phyloP scores from a whole-genome alignment of 345 rosid species.

The Camelina laxa region DNA sequence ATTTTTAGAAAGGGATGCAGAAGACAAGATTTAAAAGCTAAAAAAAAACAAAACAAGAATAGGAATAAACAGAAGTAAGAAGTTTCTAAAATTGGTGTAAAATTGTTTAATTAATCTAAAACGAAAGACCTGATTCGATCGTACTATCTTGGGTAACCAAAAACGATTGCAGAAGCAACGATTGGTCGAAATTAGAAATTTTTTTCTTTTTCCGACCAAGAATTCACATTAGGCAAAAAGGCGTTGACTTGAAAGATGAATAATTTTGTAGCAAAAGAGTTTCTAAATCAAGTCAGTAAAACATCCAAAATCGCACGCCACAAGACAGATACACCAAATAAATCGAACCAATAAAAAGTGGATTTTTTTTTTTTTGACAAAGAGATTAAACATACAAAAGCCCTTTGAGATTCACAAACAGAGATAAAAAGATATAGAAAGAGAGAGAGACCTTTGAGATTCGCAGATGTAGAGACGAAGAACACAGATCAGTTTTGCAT shows the following conservation, averaged over 20 bases:
- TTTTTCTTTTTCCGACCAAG: slow-evolving; percentile 39
- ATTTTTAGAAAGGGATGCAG: neutral
- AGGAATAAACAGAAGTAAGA: slow-evolving; percentile 14
- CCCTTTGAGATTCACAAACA: neutral
- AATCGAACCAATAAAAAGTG: slow-evolving; percentile 1
- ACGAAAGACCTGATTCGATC: slow-evolving; percentile 30
- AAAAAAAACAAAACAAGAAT: neutral
- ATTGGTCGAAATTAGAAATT: slow-evolving; percentile 38
- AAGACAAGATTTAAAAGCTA: neutral
- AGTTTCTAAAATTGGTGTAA: slow-evolving; percentile 31
- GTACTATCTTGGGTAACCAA: slow-evolving; percentile 39
- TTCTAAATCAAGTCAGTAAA: slow-evolving; percentile 31
- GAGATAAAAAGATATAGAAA: neutral
- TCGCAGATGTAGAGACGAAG: slow-evolving; percentile 19
- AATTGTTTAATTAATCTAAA: neutral
- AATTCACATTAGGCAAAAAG: slow-evolving; percentile 35
- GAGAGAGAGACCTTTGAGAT: slow-evolving; percentile 8
- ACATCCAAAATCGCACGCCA: slow-evolving; percentile 41
- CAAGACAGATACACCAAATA: slow-evolving; percentile 34
- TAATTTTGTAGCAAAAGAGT: neutral
- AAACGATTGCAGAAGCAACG: slow-evolving; percentile 24
- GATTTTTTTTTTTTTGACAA: neutral
- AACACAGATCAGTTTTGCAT: slow-evolving; percentile 32
- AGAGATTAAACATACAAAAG: neutral
- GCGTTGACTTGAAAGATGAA: slow-evolving; percentile 41